These are phyloP conservation scores for Cucumis hystrix DNA, from an alignment of 306 rosid species.

Conservation along the genomic window DNA sequence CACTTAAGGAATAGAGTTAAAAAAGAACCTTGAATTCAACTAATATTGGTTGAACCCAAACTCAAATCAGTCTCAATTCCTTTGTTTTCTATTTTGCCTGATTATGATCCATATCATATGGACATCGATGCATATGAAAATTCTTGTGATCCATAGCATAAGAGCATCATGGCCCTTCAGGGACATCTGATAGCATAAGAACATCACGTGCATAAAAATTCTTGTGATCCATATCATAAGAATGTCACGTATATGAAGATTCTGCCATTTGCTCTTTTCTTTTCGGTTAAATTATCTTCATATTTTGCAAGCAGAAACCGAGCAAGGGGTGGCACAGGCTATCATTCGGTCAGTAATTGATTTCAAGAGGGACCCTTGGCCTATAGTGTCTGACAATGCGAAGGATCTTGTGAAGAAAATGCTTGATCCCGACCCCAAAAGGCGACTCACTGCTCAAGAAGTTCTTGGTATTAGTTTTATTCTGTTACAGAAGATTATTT, in stretches of 20 bases:
- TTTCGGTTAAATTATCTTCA: not conserved
- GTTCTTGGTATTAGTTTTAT: conserved; percentile 15
- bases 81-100: not conserved
- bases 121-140: not conserved
- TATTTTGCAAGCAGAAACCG: conserved; percentile 12
- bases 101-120: not conserved
- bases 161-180: not conserved
- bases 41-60: not conserved
- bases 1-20: not conserved
- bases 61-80: not conserved
- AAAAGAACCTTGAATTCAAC: not conserved
- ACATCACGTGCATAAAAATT: not conserved
- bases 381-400: conserved; percentile 22
- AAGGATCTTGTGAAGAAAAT: conserved; percentile 26
- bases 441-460: conserved; percentile 21
- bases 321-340: conserved; percentile 26
- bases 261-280: not conserved
- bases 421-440: conserved; percentile 23
- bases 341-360: conserved; percentile 21
- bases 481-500: not conserved
- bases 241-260: not conserved
- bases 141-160: not conserved
- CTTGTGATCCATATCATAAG: not conserved
- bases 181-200: not conserved
- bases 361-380: conserved; percentile 28